Conservation (phyloP, 2,329 filamentous ascomycete genomes). For the Fusarium decemcellulare region DNA sequence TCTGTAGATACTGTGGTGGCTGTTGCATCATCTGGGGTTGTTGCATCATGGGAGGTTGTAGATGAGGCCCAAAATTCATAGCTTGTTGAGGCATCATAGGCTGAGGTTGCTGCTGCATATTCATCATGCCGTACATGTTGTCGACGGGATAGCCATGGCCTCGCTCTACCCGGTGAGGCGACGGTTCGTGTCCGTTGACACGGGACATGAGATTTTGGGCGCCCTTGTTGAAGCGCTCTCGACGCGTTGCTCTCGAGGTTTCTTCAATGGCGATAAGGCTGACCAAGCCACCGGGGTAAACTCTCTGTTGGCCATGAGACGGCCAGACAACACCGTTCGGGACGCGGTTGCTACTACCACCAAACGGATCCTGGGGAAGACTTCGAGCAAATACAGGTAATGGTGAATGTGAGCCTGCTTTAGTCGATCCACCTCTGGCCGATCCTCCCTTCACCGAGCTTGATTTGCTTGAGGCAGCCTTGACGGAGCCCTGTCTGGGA, state of each 20-base stretch:
- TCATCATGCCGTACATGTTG: constrained; percentile 14
- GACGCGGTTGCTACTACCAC: neutral
- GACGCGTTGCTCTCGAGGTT: constrained; percentile 32
- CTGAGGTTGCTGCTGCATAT: constrained; percentile 6
- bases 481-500: neutral
- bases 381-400: constrained; percentile 29
- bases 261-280: constrained; percentile 33
- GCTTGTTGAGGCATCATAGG: neutral
- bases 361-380: constrained; percentile 37
- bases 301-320: constrained; percentile 9
- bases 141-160: neutral
- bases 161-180: neutral
- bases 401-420: constrained; percentile 10
- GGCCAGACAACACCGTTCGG: neutral
- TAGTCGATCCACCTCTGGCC: no score
- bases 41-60: neutral
- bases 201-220: neutral
- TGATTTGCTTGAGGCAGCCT: no score
- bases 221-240: constrained; percentile 17
- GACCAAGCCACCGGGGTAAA: constrained; percentile 31
- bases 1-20: constrained; percentile 15
- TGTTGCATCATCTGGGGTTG: neutral
- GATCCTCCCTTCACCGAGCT: no score
- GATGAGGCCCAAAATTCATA: neutral
- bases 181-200: neutral